A percentile compares a stretch with the other conserved stretches of the same genome.
phyloP scores from a whole-genome alignment of 768 basidiomycete genomes.

The Leccinum sublutescens region DNA sequence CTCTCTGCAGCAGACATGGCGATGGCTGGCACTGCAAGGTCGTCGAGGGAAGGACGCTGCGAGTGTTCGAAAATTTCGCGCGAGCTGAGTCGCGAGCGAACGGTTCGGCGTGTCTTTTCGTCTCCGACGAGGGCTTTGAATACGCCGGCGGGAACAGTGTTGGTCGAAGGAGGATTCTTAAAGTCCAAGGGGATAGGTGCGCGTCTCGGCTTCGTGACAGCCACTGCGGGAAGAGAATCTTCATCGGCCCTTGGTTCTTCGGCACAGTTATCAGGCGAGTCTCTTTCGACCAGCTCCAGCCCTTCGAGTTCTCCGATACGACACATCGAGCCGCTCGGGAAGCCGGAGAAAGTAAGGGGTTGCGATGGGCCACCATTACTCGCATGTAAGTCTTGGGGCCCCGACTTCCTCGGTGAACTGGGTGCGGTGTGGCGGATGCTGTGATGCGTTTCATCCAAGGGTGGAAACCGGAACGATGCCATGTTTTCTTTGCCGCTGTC shows the following conservation, averaged over 20 bases:
- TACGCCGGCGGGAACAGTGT: constrained; percentile 80
- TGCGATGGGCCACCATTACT: constrained; percentile 26
- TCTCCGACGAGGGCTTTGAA: constrained; percentile 78
- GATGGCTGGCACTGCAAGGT: constrained; percentile 66
- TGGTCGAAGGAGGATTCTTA: constrained; percentile 59
- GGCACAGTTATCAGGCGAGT: constrained; percentile 1
- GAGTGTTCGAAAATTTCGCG: constrained; percentile 70
- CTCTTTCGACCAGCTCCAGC: constrained; percentile 11
- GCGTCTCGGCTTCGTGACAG: constrained; percentile 47
- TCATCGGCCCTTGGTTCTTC: constrained; percentile 19
- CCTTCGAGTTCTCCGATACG: constrained; percentile 12
- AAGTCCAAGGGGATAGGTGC: constrained; percentile 82
- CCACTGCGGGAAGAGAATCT: constrained; percentile 12
- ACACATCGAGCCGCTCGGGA: constrained; percentile 40
- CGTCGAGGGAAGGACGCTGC: constrained; percentile 73
- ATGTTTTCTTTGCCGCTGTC: constrained; percentile 60
- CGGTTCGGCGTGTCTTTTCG: constrained; percentile 64
- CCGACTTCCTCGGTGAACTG: constrained; percentile 35
- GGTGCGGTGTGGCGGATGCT: constrained; percentile 48
- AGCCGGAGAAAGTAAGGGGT: constrained; percentile 67
- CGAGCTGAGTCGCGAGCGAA: constrained; percentile 76
- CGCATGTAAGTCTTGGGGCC: constrained; percentile 21
- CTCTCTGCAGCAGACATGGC: constrained; percentile 54
- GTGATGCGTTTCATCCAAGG: constrained; percentile 47
- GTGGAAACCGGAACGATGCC: constrained; percentile 76